These are phyloP conservation scores for Tulasnella sp. DNA, from an alignment of 768 basidiomycete species.

Conservation along the genomic window DNA sequence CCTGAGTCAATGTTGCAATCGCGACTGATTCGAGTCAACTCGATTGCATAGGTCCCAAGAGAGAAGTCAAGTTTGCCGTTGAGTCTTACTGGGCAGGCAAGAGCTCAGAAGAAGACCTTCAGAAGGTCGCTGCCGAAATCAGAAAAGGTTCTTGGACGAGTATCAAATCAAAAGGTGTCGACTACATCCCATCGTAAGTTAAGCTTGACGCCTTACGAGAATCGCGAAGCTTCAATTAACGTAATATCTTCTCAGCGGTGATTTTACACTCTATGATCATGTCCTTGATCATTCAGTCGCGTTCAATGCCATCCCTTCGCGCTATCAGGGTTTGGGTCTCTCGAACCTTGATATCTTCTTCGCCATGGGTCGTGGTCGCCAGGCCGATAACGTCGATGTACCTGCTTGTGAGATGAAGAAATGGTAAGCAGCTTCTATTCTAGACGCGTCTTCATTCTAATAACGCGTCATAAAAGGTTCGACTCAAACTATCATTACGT, in stretches of 20 bases:
- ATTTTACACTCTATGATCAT: conserved; percentile 97
- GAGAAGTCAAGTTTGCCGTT: conserved; percentile 94
- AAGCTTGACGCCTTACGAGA: conserved; percentile 6
- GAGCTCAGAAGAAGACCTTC: conserved; percentile 72
- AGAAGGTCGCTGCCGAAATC: conserved; percentile 74
- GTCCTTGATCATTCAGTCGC: conserved; percentile 92
- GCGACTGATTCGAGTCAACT: not conserved
- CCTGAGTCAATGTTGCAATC: not conserved
- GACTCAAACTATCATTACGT: conserved; percentile 99
- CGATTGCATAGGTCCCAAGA: conserved; percentile 56
- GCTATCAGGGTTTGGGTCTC: conserved; percentile 75
- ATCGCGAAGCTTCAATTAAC: conserved; percentile 20
- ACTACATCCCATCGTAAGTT: conserved; percentile 78
- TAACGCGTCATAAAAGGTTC: conserved; percentile 44
- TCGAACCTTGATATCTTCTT: conserved; percentile 92
- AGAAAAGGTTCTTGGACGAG: conserved; percentile 79
- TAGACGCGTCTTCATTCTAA: not conserved
- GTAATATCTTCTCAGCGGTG: conserved; percentile 48
- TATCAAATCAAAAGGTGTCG: conserved; percentile 75
- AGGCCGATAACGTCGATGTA: conserved; percentile 87
- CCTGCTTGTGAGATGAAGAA: conserved; percentile 99
- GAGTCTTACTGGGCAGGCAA: conserved; percentile 98
- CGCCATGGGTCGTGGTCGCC: conserved; percentile 98
- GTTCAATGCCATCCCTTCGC: conserved; percentile 94
- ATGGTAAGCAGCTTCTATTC: conserved; percentile 47